Percentiles rank a stretch among this genome's conserved stretches.
These are phyloP conservation scores for Rhizopus microsporus DNA, from an alignment of 371 early-diverging fungal species.

Conservation along the genomic window DNA sequence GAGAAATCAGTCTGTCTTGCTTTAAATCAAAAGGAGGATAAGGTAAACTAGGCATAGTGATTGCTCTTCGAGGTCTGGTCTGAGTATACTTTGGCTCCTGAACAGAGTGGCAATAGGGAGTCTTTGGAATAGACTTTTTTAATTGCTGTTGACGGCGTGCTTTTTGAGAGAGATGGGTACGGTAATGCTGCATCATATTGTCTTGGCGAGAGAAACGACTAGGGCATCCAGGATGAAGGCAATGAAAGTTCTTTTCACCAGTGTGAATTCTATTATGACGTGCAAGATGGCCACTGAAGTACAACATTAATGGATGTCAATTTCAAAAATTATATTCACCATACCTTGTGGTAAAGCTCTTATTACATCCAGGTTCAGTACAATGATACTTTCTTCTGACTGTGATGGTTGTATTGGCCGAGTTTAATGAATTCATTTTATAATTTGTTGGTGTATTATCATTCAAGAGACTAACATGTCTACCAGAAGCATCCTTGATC, in stretches of 20 bases:
- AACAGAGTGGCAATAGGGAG: conserved; percentile 21
- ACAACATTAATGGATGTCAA: background rate
- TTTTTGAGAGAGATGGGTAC: conserved; percentile 74
- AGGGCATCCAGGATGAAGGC: conserved; percentile 75
- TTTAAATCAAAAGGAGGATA: conserved; percentile 9
- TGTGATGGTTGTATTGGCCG: conserved; percentile 2
- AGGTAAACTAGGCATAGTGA: conserved; percentile 28
- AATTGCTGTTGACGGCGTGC: conserved; percentile 48
- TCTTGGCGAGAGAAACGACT: conserved; percentile 85
- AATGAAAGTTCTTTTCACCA: conserved; percentile 86
- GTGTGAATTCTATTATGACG: conserved; percentile 89
- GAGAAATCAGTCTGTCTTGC: conserved; percentile 3
- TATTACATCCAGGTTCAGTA: conserved; percentile 52
- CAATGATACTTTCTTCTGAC: conserved; percentile 51
- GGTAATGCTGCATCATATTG: conserved; percentile 88
- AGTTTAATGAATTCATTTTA: background rate
- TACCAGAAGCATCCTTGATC: conserved; percentile 25
- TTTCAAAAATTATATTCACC: background rate
- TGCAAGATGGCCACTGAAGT: conserved; percentile 75
- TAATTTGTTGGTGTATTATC: conserved; percentile 3
- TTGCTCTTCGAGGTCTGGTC: conserved; percentile 17
- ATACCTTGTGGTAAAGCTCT: conserved; percentile 63
- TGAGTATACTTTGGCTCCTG: conserved; percentile 15
- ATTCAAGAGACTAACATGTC: conserved; percentile 24
- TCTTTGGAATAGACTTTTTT: conserved; percentile 4